A percentile compares a stretch with the other conserved stretches of the same genome.
phyloP scores from a whole-genome alignment of 2,329 filamentous ascomycete species.

The Fusarium napiforme region DNA sequence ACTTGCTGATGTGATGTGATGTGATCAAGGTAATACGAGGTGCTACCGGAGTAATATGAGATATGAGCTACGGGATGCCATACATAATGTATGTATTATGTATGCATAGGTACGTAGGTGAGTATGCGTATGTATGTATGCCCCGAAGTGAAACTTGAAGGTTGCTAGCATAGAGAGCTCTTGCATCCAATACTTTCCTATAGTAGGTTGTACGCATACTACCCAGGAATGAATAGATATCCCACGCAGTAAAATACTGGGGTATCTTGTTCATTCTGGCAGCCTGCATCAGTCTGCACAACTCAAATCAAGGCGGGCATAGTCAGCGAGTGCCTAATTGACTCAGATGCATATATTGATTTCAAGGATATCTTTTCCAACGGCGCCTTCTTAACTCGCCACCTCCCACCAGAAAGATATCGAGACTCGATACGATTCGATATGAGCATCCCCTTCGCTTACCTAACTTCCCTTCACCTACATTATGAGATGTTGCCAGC shows the following conservation, averaged over 20 bases:
- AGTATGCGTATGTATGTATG: not conserved
- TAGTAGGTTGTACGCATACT: not conserved
- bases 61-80: slow-evolving; percentile 18
- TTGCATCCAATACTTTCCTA: not conserved
- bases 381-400: slow-evolving; percentile 40
- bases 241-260: not conserved
- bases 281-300: slow-evolving; percentile 23
- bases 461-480: slow-evolving; percentile 12
- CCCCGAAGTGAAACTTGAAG: slow-evolving; percentile 8
- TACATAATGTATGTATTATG: slow-evolving; percentile 4
- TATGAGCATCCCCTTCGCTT: slow-evolving; percentile 14
- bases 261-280: slow-evolving; percentile 27
- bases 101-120: not conserved
- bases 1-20: slow-evolving; percentile 23
- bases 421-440: slow-evolving; percentile 21
- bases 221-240: not conserved
- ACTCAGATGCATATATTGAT: slow-evolving; percentile 29
- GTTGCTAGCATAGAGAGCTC: not conserved
- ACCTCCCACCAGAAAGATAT: slow-evolving; percentile 28
- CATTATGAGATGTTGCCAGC: slow-evolving; percentile 26
- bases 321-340: slow-evolving; percentile 20
- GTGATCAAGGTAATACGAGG: slow-evolving; percentile 18
- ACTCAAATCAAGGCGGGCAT: slow-evolving; percentile 13
- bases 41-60: slow-evolving; percentile 18
- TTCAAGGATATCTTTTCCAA: slow-evolving; percentile 26